Evolutionary conservation across 495 filamentous ascomycete species (phyloP), one percentile per base, ranked within the genome.

Genomic region (Acidiella bohemica): DNA sequence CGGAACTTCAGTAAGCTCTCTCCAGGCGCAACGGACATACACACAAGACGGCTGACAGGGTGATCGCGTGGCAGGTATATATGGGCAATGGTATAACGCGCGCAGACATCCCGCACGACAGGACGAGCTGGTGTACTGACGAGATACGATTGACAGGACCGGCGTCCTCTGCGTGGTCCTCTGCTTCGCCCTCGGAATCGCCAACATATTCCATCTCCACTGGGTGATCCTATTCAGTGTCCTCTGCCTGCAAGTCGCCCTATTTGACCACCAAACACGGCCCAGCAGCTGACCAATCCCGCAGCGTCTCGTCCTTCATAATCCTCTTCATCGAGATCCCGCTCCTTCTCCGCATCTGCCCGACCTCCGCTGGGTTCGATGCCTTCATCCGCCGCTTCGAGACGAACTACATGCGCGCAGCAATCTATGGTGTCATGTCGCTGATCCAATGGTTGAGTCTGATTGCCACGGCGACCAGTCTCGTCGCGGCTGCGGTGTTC

Each of bases 321-420:
- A 77, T 99, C 60, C 67, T 99, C 67, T 99, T 99, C 71, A 73
- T 95, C 60, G 90, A 99, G 60, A 78, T 99, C 13, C 90, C 90
- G 8, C 80, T 95, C 49, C 83, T 97, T 36, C 77, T 99, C 23
- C 80, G 92, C 61, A 95, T 99, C 65, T 99, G 90, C 65, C 90
- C 90, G 34, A 99, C 92, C 0, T 96, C 90, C 26, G 57, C 76
- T 30, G 70, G 67, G 36, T 99, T 99, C 63, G 92, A 96, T 56
- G 67, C 62, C 49, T 82, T 88, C 61, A 88, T 99, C 59, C 85
- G 90, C 58, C 73, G 70, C 32, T 85, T 99, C 67, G 83, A 84
- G 28, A 84, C 86, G 33, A 95, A 93, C 66, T 95, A 82, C 67
- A 93, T 88, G 80, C 86, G 92, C 62, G 88, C 87, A n/a, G 81